These are phyloP conservation scores for Saxispiralis lemnorum DNA, from an alignment of 495 filamentous ascomycete species.

Conservation along the genomic window DNA sequence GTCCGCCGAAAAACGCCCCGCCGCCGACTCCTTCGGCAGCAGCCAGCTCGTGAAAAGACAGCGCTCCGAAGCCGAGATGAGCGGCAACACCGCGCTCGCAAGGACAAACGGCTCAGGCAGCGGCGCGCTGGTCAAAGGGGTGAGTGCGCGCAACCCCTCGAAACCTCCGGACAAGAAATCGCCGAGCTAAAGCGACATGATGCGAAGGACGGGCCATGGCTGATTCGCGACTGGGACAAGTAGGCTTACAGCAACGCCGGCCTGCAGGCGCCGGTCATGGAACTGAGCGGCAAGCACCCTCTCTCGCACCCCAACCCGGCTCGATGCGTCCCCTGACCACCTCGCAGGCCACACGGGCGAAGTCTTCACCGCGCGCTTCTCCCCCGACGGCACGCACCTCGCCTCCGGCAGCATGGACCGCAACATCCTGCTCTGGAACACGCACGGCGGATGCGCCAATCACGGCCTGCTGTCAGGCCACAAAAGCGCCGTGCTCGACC, in stretches of 20 bases:
- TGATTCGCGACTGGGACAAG: constrained; percentile 15
- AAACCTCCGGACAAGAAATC: not conserved
- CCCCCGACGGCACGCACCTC: constrained; percentile 69
- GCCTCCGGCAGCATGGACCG: constrained; percentile 94
- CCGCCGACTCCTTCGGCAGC: constrained; percentile 58
- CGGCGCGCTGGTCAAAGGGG: constrained; percentile 68
- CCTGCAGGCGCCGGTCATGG: constrained; percentile 85
- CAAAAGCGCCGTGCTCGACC: constrained; percentile 72
- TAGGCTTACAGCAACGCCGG: constrained; percentile 54
- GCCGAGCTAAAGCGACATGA: constrained; percentile 15
- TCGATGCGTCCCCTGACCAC: not conserved
- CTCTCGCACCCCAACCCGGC: not conserved
- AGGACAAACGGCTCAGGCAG: constrained; percentile 47
- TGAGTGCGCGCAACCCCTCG: constrained; percentile 30
- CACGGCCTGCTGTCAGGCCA: constrained; percentile 77
- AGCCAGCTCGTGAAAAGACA: constrained; percentile 78
- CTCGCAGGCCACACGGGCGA: constrained; percentile 49
- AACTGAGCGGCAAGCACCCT: constrained; percentile 69
- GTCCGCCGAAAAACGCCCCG: constrained; percentile 81
- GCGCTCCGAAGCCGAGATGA: constrained; percentile 49
- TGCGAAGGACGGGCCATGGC: constrained; percentile 7
- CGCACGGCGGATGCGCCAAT: constrained; percentile 81
- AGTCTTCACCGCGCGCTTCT: constrained; percentile 80
- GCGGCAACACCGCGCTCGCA: constrained; percentile 36
- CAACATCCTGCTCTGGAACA: constrained; percentile 80